Base-by-base conservation (phyloP, 2,329 filamentous ascomycete genomes). In the Aspergillus aculeatus region DNA sequence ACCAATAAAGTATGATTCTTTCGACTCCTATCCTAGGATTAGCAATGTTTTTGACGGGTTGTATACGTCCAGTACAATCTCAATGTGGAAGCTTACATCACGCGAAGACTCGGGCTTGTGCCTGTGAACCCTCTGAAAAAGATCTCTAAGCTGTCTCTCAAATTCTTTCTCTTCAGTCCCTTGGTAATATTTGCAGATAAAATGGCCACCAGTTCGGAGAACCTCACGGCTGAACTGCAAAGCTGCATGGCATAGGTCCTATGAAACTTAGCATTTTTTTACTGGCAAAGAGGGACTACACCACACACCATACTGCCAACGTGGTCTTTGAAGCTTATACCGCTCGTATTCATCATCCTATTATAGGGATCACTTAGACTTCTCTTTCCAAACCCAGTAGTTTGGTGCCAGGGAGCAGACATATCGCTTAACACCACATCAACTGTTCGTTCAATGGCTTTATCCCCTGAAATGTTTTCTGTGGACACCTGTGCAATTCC, bases 311-410 rank as follows among this genome's bases (percentile, higher is more conserved):
- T 98, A 78, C 92, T 97, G 31, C 91, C 91, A 10, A 87, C 89
- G 77, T 99, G 95, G 77, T 99, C 95, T 65, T 88, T 86, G 73
- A 96, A 95, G 21, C 78, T 78, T 70, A 91, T 89, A 58, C 95
- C 95, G 79, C 90, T 96, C 69, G 94, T 97, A 78, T 99, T 99
- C 92, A 97, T 96, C 89, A 99, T 89, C 95, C 95, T 99, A 84
- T 80, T 77, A 87, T 96, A 95, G 66, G 92, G 92, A 86, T 95
- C 90, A 94, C 89, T 96, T 86, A 97, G 84, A 82, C 88, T 96
- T 81, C 86, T 92, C 81, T 90, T 89, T 81, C 86, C 89, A 81
- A 90, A 92, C 72, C 89, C 89, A 71, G 83, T 83, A 56, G 85
- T 90, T 81, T 91, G 90, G 70, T 87, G 83, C 92, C 92, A 97